Percentiles rank a stretch among this genome's conserved stretches.
Conservation (phyloP, 1,284 basidiomycete species). For the Pisolithus thermaeus region DNA sequence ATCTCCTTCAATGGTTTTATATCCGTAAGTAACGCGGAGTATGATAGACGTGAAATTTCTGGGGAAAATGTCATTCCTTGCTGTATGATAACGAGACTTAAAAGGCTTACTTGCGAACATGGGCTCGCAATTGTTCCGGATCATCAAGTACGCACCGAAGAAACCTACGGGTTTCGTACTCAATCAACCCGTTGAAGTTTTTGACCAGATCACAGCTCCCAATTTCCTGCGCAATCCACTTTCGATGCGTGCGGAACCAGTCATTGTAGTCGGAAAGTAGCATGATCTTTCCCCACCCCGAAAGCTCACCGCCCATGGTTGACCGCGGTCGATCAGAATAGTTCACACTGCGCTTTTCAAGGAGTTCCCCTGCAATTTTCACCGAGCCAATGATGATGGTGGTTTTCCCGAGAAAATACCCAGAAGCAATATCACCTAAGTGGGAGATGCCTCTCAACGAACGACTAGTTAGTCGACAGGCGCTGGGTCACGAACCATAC, state of each 20-base stretch:
- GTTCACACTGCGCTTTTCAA: slow-evolving; percentile 18
- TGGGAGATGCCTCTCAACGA: not conserved
- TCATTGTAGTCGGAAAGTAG: slow-evolving; percentile 20
- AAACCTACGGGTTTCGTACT: slow-evolving; percentile 14
- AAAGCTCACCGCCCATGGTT: slow-evolving; percentile 21
- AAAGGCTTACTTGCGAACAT: slow-evolving; percentile 14
- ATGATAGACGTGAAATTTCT: slow-evolving; percentile 15
- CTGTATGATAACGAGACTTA: not conserved
- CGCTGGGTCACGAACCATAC: slow-evolving; percentile 8
- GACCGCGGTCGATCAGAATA: slow-evolving; percentile 20
- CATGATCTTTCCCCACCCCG: slow-evolving; percentile 25
- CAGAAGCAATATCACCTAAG: slow-evolving; percentile 17
- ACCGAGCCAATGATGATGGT: slow-evolving; percentile 17
- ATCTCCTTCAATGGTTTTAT: slow-evolving; percentile 10
- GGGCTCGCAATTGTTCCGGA: slow-evolving; percentile 5
- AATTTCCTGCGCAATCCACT: slow-evolving; percentile 26
- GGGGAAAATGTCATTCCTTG: not conserved
- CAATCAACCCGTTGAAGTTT: slow-evolving; percentile 17
- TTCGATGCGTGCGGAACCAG: slow-evolving; percentile 17
- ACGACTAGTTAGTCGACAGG: not conserved
- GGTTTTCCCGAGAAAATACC: slow-evolving; percentile 10
- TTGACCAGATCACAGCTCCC: slow-evolving; percentile 15
- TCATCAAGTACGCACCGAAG: slow-evolving; percentile 12
- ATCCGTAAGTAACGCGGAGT: slow-evolving; percentile 19
- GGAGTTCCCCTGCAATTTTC: slow-evolving; percentile 16